Percentiles rank a stretch among this genome's conserved stretches.
phyloP scores from a whole-genome alignment of 495 filamentous ascomycete genomes.

The Aspergillus sparsus region DNA sequence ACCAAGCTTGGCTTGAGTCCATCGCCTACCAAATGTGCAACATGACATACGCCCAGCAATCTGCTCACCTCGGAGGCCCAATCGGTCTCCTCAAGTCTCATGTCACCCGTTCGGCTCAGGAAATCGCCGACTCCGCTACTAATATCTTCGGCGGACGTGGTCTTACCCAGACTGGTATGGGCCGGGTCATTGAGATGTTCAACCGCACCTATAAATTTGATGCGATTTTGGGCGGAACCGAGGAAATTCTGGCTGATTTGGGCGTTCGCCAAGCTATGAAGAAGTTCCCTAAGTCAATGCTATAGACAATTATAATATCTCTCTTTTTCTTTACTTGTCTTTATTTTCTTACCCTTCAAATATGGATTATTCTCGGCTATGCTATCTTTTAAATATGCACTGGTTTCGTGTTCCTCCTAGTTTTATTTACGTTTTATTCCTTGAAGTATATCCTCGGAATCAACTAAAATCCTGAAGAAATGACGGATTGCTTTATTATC shows the following conservation, averaged over 20 bases:
- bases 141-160: constrained; percentile 88
- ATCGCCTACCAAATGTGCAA: constrained; percentile 87
- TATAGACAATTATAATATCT: constrained; percentile 46
- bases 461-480: no score
- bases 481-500: no score
- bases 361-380: no score
- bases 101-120: constrained; percentile 72
- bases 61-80: constrained; percentile 74
- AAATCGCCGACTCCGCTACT: constrained; percentile 78
- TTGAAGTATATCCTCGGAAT: no score
- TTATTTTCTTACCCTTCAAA: no score
- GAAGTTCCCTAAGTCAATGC: constrained; percentile 78
- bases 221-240: constrained; percentile 80
- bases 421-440: no score
- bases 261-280: constrained; percentile 82
- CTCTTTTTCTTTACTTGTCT: no score
- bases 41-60: constrained; percentile 78
- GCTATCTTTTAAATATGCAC: no score
- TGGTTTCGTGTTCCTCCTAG: no score
- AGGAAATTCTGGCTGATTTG: constrained; percentile 81
- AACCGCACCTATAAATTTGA: constrained; percentile 87
- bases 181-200: constrained; percentile 77
- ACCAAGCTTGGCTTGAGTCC: constrained; percentile 83
- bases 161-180: constrained; percentile 82
- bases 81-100: constrained; percentile 83